These are phyloP conservation scores for Sclerotinia subarctica DNA, from an alignment of 2,329 filamentous ascomycete species.

Conservation along the genomic window DNA sequence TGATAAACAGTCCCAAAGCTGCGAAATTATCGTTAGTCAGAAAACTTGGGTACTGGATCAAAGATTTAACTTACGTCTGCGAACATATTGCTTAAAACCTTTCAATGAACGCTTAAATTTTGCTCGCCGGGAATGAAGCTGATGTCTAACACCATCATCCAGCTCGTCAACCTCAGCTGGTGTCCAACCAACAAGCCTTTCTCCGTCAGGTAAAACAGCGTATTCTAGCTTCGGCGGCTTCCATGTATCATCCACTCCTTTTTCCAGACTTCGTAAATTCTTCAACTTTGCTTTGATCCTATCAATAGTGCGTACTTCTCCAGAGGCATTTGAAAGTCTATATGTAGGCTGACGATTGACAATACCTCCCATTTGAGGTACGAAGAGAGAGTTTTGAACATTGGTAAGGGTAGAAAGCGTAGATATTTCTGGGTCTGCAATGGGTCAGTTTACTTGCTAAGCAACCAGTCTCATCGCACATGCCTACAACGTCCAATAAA, in stretches of 20 bases:
- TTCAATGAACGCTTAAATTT: conserved; percentile 75
- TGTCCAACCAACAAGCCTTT: conserved; percentile 71
- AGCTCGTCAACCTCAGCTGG: conserved; percentile 69
- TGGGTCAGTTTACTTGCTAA: conserved; percentile 29
- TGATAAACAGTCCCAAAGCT: conserved; percentile 77
- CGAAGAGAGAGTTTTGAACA: conserved; percentile 83
- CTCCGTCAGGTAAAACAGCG: conserved; percentile 73
- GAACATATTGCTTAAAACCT: conserved; percentile 76
- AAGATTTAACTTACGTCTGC: conserved; percentile 52
- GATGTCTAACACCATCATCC: conserved; percentile 84
- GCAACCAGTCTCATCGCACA: conserved; percentile 31
- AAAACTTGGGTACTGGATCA: not conserved
- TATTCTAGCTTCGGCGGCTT: conserved; percentile 44
- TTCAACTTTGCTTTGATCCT: conserved; percentile 30
- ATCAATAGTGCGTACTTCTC: conserved; percentile 28
- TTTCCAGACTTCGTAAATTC: conserved; percentile 20
- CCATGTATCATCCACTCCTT: conserved; percentile 25
- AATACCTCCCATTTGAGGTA: conserved; percentile 70
- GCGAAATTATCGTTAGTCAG: conserved; percentile 4
- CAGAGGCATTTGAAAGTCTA: conserved; percentile 24
- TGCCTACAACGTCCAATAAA: conserved; percentile 66
- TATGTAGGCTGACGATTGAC: conserved; percentile 60
- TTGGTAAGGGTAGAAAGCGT: conserved; percentile 82
- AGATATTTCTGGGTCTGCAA: conserved; percentile 73
- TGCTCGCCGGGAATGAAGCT: conserved; percentile 76